Conservation (phyloP, 805 yeast species). For the Yarrowia alimentaria region DNA sequence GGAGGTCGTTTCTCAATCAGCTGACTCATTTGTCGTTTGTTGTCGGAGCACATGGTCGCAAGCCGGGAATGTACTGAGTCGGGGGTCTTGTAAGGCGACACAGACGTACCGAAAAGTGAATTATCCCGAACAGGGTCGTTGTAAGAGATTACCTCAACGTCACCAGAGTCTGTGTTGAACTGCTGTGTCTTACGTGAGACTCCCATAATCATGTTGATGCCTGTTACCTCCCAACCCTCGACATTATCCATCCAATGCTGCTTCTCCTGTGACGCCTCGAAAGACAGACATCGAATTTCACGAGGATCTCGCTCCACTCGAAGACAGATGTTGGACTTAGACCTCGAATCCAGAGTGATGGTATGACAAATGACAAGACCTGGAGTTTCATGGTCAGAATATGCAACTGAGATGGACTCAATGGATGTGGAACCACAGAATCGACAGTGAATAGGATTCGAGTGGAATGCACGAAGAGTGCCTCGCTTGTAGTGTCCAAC, state of each 20-base stretch:
- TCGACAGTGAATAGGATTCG: constrained; percentile 82
- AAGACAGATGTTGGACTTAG: constrained; percentile 76
- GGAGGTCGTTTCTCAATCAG: constrained; percentile 35
- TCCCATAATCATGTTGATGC: constrained; percentile 74
- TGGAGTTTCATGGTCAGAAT: constrained; percentile 55
- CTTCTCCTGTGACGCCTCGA: constrained; percentile 68
- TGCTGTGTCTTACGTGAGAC: constrained; percentile 48
- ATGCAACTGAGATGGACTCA: constrained; percentile 66
- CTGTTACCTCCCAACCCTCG: constrained; percentile 79
- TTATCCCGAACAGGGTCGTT: constrained; percentile 15
- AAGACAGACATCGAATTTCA: constrained; percentile 86
- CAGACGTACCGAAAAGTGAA: constrained; percentile 14
- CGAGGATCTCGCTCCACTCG: constrained; percentile 91
- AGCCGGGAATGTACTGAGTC: constrained; percentile 23
- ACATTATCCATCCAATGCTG: constrained; percentile 64
- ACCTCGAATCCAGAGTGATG: constrained; percentile 65
- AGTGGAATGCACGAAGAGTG: constrained; percentile 68
- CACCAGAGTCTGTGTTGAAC: constrained; percentile 13
- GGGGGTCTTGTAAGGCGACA: constrained; percentile 17
- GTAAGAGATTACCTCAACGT: constrained; percentile 16
- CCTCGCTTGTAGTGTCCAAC: constrained; percentile 63
- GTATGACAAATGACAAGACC: constrained; percentile 68
- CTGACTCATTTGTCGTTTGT: constrained; percentile 3
- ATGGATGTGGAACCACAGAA: constrained; percentile 90
- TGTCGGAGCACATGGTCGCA: constrained; percentile 16